Percentiles rank a stretch among this genome's conserved stretches.
phyloP scores from a whole-genome alignment of 495 filamentous ascomycete genomes.

The Ascobolus immersus region DNA sequence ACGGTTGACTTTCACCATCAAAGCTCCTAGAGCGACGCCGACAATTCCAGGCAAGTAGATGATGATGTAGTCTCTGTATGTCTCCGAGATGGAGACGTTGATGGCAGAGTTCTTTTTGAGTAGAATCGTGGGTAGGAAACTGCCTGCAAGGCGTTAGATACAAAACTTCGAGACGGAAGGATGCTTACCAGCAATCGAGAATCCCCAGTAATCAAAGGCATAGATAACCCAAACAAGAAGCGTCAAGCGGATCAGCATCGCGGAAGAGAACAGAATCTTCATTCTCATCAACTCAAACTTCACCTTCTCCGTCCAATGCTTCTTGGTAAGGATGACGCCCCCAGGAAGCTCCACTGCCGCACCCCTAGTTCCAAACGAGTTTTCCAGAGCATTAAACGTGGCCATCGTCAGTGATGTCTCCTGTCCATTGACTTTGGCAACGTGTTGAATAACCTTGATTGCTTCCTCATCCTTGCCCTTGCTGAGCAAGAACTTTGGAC shows the following conservation, averaged over 20 bases:
- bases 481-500: constrained; percentile 22
- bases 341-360: too few relatives aligned
- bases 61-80: constrained; percentile 22
- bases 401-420: too few relatives aligned
- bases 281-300: too few relatives aligned
- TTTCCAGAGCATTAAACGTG: constrained; percentile 17
- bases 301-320: too few relatives aligned
- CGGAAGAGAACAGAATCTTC: too few relatives aligned
- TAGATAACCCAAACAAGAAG: too few relatives aligned
- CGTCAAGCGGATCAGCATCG: too few relatives aligned
- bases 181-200: constrained; percentile 4
- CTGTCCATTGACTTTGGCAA: constrained; percentile 23
- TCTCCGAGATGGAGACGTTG: constrained; percentile 15
- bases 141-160: constrained; percentile 10
- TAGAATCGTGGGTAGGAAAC: constrained; percentile 21
- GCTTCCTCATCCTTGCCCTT: constrained; percentile 22
- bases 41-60: constrained; percentile 23
- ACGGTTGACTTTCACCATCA: constrained; percentile 18
- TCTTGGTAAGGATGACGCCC: too few relatives aligned
- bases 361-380: too few relatives aligned
- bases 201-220: too few relatives aligned
- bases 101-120: constrained; percentile 20
- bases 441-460: constrained; percentile 18
- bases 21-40: constrained; percentile 20
- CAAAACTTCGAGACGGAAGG: too few relatives aligned